Evolutionary conservation across 202 grass and related monocot genomes (phyloP), one percentile per base, ranked within the genome.

Genomic region (Dendrocalamus latiflorus): DNA sequence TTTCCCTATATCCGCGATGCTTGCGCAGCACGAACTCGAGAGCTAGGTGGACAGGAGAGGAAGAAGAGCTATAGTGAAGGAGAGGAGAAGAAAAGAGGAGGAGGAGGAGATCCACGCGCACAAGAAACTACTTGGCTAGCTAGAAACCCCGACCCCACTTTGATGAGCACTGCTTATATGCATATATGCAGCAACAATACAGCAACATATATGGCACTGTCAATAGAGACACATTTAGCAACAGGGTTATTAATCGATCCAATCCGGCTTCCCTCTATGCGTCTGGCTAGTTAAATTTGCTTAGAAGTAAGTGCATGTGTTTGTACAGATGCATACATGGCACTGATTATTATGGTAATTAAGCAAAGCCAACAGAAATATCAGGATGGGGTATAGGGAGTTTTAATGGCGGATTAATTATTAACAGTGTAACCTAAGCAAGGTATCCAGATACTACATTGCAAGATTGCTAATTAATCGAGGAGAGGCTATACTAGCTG

Each of bases 71-170:
- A 5, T 71, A 28, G 83, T 1, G 30, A 16, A 4, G 8, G 61
- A 55, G 43, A n/a, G 39, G 51, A 38, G 73, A 24, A 15, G 44
- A 20, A 11, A 24, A 4, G 69, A 38, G 21, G 44, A 15, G 20
- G 39, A 28, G 45, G 69, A 82, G 83, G 84, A 81, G 83, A 85
- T 72, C 94, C 94, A 85, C 55, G 33, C 50, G 79, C 86, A 24
- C 88, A 97, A 94, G 88, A 85, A 97, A 90, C 68, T 82, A 44
- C 55, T 42, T 33, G 53, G 45, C 60, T 65, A 8, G 78, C 58
- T 62, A 70, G 78, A 57, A 80, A 70, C 51, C 51, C 49, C 77
- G 26, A 8, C 30, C 76, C 75, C 72, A 70, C n/a, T 5, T 28
- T 45, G 53, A 75, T 75, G 55, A 7, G 67, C 18, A 61, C 70